These are phyloP conservation scores for Coemansia sp. DNA, from an alignment of 192 early-diverging fungal species.

Conservation along the genomic window DNA sequence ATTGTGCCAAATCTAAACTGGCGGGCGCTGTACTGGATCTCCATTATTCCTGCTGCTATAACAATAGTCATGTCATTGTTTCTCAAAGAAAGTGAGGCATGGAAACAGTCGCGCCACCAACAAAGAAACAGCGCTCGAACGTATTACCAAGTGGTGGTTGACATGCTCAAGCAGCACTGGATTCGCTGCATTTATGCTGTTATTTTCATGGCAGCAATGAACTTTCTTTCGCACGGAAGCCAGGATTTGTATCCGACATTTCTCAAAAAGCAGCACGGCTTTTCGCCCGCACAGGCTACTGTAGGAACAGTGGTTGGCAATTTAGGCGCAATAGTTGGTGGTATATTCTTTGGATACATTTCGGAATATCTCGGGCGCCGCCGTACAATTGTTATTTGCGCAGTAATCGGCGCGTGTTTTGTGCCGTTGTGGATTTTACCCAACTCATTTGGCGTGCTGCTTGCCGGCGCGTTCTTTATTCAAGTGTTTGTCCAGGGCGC, in stretches of 20 bases:
- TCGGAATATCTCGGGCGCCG: slow-evolving; percentile 70
- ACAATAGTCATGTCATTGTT: slow-evolving; percentile 61
- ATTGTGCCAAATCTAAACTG: slow-evolving; percentile 60
- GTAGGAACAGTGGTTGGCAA: slow-evolving; percentile 62
- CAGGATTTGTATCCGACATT: slow-evolving; percentile 76
- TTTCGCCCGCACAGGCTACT: slow-evolving; percentile 55
- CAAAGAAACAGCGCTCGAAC: slow-evolving; percentile 28
- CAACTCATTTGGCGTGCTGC: slow-evolving; percentile 23
- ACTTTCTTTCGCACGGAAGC: slow-evolving; percentile 69
- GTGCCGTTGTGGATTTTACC: slow-evolving; percentile 69
- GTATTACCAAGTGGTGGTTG: slow-evolving; percentile 24
- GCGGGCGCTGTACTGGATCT: slow-evolving; percentile 72
- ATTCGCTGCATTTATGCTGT: slow-evolving; percentile 55
- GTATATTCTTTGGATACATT: slow-evolving; percentile 65
- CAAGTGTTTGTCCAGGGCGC: slow-evolving; percentile 49
- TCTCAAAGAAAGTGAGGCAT: slow-evolving; percentile 64
- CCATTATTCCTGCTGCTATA: slow-evolving; percentile 59
- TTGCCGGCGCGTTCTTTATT: slow-evolving; percentile 54
- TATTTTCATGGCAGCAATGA: slow-evolving; percentile 66
- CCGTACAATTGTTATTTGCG: slow-evolving; percentile 55
- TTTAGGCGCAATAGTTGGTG: slow-evolving; percentile 69
- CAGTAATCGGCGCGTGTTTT: slow-evolving; percentile 60
- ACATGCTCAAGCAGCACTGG: slow-evolving; percentile 60
- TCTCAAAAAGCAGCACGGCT: slow-evolving; percentile 61
- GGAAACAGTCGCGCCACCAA: slow-evolving; percentile 40